Conservation (phyloP, 2,329 filamentous ascomycete genomes). For the Pyricularia grisea region DNA sequence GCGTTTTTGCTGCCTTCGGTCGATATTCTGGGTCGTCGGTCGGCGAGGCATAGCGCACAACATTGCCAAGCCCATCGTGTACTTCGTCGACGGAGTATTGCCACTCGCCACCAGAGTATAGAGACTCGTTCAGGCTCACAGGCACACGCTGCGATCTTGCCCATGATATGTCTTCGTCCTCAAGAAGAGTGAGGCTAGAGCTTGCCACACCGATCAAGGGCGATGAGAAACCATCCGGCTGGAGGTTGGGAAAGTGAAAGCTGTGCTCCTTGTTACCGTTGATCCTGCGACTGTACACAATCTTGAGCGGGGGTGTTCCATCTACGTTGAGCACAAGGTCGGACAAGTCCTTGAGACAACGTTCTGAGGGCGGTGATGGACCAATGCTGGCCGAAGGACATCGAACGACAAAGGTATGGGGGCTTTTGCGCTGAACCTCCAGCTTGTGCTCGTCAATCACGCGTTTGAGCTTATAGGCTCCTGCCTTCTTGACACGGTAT, state of each 20-base stretch:
- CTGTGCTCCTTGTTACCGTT: conserved; percentile 69
- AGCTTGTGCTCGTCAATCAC: conserved; percentile 92
- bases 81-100: conserved; percentile 88
- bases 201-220: conserved; percentile 53
- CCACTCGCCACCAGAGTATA: conserved; percentile 73
- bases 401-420: conserved; percentile 73
- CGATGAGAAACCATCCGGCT: conserved; percentile 77
- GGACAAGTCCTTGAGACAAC: conserved; percentile 82
- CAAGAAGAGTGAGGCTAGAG: conserved; percentile 42
- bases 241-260: conserved; percentile 86
- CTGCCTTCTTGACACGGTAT: conserved; percentile 73
- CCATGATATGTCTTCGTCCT: conserved; percentile 68
- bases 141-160: conserved; percentile 64
- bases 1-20: conserved; percentile 42
- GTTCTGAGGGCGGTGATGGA: conserved; percentile 49
- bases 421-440: conserved; percentile 69
- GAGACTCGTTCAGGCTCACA: conserved; percentile 84
- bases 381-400: conserved; percentile 76
- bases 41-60: conserved; percentile 60
- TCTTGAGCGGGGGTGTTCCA: conserved; percentile 83
- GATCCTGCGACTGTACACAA: conserved; percentile 83
- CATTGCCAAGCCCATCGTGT: conserved; percentile 81
- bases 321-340: conserved; percentile 74
- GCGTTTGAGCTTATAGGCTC: conserved; percentile 74
- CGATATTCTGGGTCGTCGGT: conserved; percentile 61